A percentile compares a stretch with the other conserved stretches of the same genome.
Conservation (phyloP, 495 filamentous ascomycete genomes). For the Penicillium turbatum region DNA sequence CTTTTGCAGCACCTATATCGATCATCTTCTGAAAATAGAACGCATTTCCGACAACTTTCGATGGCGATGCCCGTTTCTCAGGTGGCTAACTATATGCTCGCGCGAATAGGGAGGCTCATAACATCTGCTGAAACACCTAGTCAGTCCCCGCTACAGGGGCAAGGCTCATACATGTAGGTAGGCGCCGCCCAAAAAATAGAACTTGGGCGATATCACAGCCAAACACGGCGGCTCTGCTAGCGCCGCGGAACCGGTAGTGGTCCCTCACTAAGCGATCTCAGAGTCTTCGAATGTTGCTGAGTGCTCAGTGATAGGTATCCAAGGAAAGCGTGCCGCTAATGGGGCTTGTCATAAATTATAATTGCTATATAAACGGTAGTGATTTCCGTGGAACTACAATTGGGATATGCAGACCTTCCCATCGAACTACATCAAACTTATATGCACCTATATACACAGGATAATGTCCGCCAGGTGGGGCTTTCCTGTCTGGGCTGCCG, state of each 20-base stretch:
- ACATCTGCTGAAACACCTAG: neutral
- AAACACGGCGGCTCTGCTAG: neutral
- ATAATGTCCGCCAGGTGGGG: too few relatives aligned
- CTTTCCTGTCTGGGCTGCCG: too few relatives aligned
- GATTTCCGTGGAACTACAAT: too few relatives aligned
- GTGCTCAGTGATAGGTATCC: too few relatives aligned
- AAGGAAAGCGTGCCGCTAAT: too few relatives aligned
- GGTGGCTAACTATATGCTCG: too few relatives aligned
- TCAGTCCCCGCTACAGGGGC: neutral
- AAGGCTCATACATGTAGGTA: neutral
- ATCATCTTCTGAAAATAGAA: neutral
- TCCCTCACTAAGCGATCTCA: too few relatives aligned
- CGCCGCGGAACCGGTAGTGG: neutral
- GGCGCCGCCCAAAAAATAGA: neutral
- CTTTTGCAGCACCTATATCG: neutral
- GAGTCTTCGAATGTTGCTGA: too few relatives aligned
- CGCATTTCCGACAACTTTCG: neutral
- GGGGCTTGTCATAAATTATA: too few relatives aligned
- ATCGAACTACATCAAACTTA: too few relatives aligned
- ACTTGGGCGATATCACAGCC: neutral
- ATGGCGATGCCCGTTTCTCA: neutral
- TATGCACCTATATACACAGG: too few relatives aligned
- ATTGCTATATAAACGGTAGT: too few relatives aligned
- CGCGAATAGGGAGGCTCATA: neutral
- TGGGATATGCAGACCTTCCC: neutral